These are phyloP conservation scores for Candida mattraensis DNA, from an alignment of 805 yeast genomes.

Conservation along the genomic window DNA sequence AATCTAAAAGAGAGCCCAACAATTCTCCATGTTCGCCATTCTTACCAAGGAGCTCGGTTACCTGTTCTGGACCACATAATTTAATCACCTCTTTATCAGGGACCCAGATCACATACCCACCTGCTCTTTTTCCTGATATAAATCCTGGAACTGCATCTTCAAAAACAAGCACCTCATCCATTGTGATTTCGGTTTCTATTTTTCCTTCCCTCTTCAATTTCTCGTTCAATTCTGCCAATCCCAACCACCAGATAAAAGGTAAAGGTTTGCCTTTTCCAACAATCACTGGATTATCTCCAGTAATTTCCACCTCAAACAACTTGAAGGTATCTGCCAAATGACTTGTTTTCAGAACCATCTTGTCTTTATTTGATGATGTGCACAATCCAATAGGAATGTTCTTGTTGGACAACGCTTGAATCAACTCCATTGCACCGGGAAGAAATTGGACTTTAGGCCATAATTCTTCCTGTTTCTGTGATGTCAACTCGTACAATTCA, in stretches of 20 bases:
- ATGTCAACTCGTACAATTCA: constrained; percentile 54
- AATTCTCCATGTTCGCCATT: constrained; percentile 53
- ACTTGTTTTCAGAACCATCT: constrained; percentile 68
- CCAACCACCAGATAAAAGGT: constrained; percentile 90
- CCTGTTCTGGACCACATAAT: constrained; percentile 49
- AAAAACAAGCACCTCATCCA: constrained; percentile 83
- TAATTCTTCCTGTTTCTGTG: constrained; percentile 48
- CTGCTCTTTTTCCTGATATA: constrained; percentile 76
- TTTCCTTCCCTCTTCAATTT: constrained; percentile 42
- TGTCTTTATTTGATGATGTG: constrained; percentile 69
- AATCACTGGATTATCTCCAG: constrained; percentile 87
- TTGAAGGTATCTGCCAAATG: constrained; percentile 62
- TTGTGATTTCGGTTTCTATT: constrained; percentile 45
- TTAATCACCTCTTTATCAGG: constrained; percentile 77
- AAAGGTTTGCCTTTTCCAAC: constrained; percentile 88
- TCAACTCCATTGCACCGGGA: constrained; percentile 82
- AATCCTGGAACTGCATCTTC: constrained; percentile 98
- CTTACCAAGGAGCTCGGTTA: constrained; percentile 44
- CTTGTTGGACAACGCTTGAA: constrained; percentile 49
- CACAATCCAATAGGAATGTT: constrained; percentile 85
- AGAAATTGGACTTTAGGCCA: constrained; percentile 70
- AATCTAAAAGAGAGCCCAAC: constrained; percentile 48
- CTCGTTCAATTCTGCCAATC: constrained; percentile 66
- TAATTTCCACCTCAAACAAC: constrained; percentile 62
- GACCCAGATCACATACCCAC: constrained; percentile 89